Conservation (phyloP, 176 grass and related monocot species). For the Bothriochloa decipiens region DNA sequence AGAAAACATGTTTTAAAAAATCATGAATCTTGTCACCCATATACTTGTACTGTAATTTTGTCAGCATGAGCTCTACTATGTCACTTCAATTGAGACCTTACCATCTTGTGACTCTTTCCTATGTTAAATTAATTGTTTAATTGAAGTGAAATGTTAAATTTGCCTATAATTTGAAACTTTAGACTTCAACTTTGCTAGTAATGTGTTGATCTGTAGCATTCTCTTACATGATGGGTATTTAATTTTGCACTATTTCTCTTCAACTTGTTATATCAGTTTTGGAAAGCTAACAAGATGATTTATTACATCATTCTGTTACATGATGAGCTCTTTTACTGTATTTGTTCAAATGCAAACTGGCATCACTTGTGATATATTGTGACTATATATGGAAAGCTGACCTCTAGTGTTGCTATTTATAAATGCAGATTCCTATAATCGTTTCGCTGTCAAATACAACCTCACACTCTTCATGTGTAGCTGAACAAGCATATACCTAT, state of each 20-base stretch:
- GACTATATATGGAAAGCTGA: constrained; percentile 11
- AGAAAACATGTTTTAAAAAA: constrained; percentile 30
- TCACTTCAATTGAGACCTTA: constrained; percentile 15
- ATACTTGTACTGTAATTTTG: neutral
- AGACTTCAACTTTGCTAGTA: too few relatives aligned
- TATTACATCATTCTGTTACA: too few relatives aligned
- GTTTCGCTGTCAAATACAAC: constrained; percentile 90
- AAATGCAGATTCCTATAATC: constrained; percentile 77
- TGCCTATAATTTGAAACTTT: neutral
- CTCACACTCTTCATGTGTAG: constrained; percentile 88
- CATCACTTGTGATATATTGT: constrained; percentile 10
- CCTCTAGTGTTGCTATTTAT: neutral
- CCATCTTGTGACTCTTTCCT: neutral
- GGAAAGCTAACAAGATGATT: too few relatives aligned
- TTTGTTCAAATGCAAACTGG: too few relatives aligned
- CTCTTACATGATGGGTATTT: too few relatives aligned
- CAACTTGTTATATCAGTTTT: too few relatives aligned
- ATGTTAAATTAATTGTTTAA: neutral
- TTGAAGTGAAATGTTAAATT: neutral
- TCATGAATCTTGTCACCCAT: neutral
- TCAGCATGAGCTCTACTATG: neutral
- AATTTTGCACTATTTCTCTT: too few relatives aligned
- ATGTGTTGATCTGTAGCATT: too few relatives aligned
- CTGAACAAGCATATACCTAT: constrained; percentile 88
- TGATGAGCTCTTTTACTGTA: too few relatives aligned